Conservation (phyloP, 2,329 filamentous ascomycete species). For the Harringtonia aguacate region DNA sequence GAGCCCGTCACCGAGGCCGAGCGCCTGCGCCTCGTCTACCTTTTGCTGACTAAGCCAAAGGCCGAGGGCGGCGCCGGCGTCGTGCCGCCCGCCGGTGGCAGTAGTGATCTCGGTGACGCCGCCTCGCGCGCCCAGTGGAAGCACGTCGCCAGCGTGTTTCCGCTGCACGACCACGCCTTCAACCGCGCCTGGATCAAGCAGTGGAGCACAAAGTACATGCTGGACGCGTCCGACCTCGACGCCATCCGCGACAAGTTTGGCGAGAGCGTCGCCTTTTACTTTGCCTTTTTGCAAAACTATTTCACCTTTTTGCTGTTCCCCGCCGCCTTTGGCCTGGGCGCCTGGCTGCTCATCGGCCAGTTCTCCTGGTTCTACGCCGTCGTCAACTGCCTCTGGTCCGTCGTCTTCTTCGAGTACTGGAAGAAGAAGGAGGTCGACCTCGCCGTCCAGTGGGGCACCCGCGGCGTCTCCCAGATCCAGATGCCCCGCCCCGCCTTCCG, state of each 20-base stretch:
- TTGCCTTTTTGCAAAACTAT: conserved; percentile 72
- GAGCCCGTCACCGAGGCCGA: conserved; percentile 83
- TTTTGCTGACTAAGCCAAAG: conserved; percentile 64
- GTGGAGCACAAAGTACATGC: conserved; percentile 60
- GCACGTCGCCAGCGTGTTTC: conserved; percentile 62
- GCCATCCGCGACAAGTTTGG: conserved; percentile 57
- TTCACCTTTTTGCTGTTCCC: conserved; percentile 61
- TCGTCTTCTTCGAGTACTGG: conserved; percentile 71
- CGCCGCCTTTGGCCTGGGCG: conserved; percentile 54
- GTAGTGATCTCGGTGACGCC: background rate
- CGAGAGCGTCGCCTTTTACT: conserved; percentile 66
- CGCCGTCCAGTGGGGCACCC: conserved; percentile 61
- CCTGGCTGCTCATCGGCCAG: conserved; percentile 57
- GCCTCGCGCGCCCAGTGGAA: conserved; percentile 48
- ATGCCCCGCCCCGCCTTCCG: conserved; percentile 60
- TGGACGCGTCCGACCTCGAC: conserved; percentile 57
- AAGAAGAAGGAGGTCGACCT: conserved; percentile 65
- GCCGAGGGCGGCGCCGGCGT: conserved; percentile 65
- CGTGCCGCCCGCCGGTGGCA: conserved; percentile 39
- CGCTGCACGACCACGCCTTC: conserved; percentile 65
- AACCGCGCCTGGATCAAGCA: conserved; percentile 67
- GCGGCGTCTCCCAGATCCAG: conserved; percentile 56
- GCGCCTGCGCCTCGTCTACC: conserved; percentile 75
- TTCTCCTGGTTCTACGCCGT: conserved; percentile 63
- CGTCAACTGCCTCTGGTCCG: conserved; percentile 57